Conservation (phyloP, 164 flowering plant species). For the Vitis rupestris region DNA sequence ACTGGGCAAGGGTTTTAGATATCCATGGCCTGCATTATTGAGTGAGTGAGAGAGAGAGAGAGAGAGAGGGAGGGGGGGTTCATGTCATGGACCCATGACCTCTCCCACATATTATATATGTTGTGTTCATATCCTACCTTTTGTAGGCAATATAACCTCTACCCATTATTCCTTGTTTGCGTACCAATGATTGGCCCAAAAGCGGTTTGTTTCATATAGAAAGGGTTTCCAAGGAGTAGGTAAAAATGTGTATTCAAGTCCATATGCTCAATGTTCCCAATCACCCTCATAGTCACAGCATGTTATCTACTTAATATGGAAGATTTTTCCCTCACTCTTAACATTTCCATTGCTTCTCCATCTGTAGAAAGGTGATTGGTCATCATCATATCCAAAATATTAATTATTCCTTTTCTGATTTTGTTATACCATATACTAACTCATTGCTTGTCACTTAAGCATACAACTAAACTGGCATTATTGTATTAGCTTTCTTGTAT, state of each 20-base stretch:
- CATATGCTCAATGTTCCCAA: conserved; percentile 11
- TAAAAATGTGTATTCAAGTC: conserved; percentile 10
- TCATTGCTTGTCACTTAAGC: conserved; percentile 20
- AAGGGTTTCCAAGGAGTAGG: conserved; percentile 23
- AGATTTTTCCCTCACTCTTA: conserved; percentile 9
- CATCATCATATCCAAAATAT: conserved; percentile 16
- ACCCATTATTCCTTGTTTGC: conserved; percentile 27
- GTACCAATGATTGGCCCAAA: conserved; percentile 30
- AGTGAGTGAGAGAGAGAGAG: background rate
- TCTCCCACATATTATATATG: conserved; percentile 21
- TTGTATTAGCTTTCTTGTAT: background rate
- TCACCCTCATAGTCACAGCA: conserved; percentile 7
- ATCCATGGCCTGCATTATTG: conserved; percentile 13
- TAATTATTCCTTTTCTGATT: conserved; percentile 5
- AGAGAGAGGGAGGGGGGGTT: conserved; percentile 6
- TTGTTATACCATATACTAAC: conserved; percentile 9
- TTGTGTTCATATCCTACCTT: conserved; percentile 22
- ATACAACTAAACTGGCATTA: background rate
- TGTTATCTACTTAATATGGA: conserved; percentile 13
- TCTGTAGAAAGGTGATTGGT: conserved; percentile 20
- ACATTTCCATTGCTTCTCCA: conserved; percentile 7
- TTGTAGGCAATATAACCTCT: conserved; percentile 20
- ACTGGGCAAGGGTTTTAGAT: conserved; percentile 7
- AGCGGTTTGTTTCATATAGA: conserved; percentile 16
- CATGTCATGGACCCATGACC: conserved; percentile 26